Percentiles rank a stretch among this genome's conserved stretches.
These are phyloP conservation scores for Candida morakotiae DNA, from an alignment of 805 yeast genomes.

Conservation along the genomic window DNA sequence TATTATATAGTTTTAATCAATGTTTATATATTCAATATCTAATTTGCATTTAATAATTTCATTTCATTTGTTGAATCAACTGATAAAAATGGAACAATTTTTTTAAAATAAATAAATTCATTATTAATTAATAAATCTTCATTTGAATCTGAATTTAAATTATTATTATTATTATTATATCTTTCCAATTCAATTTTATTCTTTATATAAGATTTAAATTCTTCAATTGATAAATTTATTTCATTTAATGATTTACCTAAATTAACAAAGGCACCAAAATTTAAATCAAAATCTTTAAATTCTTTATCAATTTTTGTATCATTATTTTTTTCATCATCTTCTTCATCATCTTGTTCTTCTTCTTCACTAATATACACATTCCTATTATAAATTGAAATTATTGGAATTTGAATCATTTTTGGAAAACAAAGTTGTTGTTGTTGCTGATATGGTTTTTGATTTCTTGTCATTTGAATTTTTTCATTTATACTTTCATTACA, in stretches of 20 bases:
- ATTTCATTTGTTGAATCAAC: conserved; percentile 29
- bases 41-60: conserved; percentile 26
- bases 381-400: conserved; percentile 24
- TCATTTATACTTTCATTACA: conserved; percentile 39
- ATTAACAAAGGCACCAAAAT: conserved; percentile 19
- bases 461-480: conserved; percentile 18
- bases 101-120: conserved; percentile 32
- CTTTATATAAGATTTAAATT: conserved; percentile 40
- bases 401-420: conserved; percentile 22
- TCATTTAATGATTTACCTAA: conserved; percentile 51
- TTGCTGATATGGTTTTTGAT: background rate
- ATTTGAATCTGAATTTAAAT: conserved; percentile 3
- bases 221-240: conserved; percentile 44
- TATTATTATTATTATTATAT: conserved; percentile 22
- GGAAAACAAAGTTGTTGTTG: conserved; percentile 13
- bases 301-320: no score
- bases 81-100: conserved; percentile 36
- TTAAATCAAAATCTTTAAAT: no score
- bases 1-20: no score
- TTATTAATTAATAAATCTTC: no score
- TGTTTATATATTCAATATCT: background rate
- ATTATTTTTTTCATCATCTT: background rate
- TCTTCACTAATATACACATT: conserved; percentile 29
- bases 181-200: conserved; percentile 27
- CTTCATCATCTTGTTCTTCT: conserved; percentile 13